These are phyloP conservation scores for Ganoderma leucocontextum DNA, from an alignment of 1,284 basidiomycete genomes.

Conservation along the genomic window DNA sequence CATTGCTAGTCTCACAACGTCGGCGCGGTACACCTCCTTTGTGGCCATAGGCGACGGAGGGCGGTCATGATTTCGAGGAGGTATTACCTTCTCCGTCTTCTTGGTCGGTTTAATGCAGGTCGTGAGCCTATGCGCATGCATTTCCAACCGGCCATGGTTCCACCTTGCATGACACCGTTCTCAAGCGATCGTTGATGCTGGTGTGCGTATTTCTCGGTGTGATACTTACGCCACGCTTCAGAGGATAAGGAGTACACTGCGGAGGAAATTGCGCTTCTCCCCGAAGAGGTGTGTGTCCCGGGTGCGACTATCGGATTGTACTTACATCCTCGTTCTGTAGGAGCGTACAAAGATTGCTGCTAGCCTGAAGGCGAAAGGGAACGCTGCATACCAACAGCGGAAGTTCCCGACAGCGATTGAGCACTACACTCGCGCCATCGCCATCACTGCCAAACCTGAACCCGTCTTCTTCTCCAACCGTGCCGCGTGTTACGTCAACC, in stretches of 20 bases:
- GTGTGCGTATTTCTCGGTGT: no score
- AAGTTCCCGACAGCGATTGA: constrained; percentile 83
- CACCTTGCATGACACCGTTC: no score
- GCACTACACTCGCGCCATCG: constrained; percentile 93
- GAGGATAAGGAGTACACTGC: constrained; percentile 49
- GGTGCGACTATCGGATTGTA: no score
- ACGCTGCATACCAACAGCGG: constrained; percentile 86
- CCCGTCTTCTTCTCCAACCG: constrained; percentile 98
- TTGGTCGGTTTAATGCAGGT: no score
- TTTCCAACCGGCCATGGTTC: no score
- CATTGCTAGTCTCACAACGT: background rate
- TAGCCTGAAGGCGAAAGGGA: constrained; percentile 89
- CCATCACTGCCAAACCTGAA: constrained; percentile 84
- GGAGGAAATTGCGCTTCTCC: constrained; percentile 65
- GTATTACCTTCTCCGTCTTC: no score
- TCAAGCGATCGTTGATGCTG: no score
- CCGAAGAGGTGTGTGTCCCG: constrained; percentile 56
- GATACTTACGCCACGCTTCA: constrained; percentile 10
- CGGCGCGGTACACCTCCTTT: no score
- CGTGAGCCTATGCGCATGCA: no score
- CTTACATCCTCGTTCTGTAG: constrained; percentile 46
- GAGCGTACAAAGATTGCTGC: constrained; percentile 82
- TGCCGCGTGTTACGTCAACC: constrained; percentile 96
- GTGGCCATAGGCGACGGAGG: no score
- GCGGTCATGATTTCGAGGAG: no score